Evolutionary conservation across 2,329 filamentous ascomycete genomes (phyloP).

Genomic region (Fusarium udum): DNA sequence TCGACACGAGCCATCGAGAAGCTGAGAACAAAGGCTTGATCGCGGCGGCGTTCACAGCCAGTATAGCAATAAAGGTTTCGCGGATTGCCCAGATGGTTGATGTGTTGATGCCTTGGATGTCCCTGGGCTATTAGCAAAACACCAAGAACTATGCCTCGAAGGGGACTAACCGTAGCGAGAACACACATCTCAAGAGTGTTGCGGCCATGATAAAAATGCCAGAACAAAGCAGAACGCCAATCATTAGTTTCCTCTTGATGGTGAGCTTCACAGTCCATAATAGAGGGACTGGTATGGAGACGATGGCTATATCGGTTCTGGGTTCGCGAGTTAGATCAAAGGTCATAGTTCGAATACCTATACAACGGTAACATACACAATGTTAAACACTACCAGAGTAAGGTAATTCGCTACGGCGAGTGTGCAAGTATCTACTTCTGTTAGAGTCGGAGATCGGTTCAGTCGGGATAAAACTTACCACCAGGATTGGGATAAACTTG

Average conservation of each 20-base stretch:
- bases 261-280: constrained; percentile 52
- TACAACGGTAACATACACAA: constrained; percentile 42
- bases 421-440: constrained; percentile 45
- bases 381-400: constrained; percentile 49
- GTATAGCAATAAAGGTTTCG: constrained; percentile 56
- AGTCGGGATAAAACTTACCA: constrained; percentile 34
- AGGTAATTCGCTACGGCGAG: constrained; percentile 51
- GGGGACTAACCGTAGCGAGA: constrained; percentile 44
- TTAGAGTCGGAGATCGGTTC: neutral
- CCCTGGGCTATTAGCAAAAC: constrained; percentile 18
- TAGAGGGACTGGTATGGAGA: constrained; percentile 53
- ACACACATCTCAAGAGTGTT: constrained; percentile 53
- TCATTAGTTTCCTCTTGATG: constrained; percentile 50
- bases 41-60: constrained; percentile 53
- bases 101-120: constrained; percentile 50
- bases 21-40: constrained; percentile 53
- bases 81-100: constrained; percentile 56
- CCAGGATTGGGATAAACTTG: constrained; percentile 54
- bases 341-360: neutral
- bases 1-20: constrained; percentile 47
- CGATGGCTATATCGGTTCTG: constrained; percentile 52
- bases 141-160: rapidly evolving
- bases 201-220: constrained; percentile 56
- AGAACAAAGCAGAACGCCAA: constrained; percentile 53
- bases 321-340: constrained; percentile 3